These are phyloP conservation scores for Dryas alaskensis DNA, from an alignment of 306 rosid species.

Conservation along the genomic window DNA sequence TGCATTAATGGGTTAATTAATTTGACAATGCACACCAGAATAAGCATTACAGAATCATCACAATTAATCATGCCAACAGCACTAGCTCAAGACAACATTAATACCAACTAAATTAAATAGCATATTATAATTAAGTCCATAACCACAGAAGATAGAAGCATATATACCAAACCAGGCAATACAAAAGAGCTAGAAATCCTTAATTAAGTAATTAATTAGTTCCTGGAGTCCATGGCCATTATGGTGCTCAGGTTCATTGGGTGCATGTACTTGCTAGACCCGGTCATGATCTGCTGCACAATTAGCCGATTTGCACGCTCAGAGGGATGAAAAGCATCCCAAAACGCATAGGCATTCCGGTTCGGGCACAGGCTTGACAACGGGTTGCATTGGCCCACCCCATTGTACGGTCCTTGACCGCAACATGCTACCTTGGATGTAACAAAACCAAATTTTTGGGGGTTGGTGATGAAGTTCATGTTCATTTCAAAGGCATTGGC, in stretches of 20 bases:
- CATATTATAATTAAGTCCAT: too few species aligned
- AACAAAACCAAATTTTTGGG: conserved; percentile 36
- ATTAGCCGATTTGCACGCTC: conserved; percentile 45
- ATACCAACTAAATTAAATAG: too few species aligned
- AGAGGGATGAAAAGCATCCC: conserved; percentile 63
- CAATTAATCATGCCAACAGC: too few species aligned
- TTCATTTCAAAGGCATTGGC: conserved; percentile 35
- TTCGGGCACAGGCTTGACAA: conserved; percentile 47
- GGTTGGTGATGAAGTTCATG: not conserved
- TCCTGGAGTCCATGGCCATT: conserved; percentile 41
- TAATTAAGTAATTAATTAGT: not conserved
- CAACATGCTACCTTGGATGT: conserved; percentile 65
- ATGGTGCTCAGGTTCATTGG: conserved; percentile 64
- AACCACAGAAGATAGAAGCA: too few species aligned
- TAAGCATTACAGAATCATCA: too few species aligned
- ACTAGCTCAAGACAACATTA: too few species aligned
- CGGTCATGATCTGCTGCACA: conserved; percentile 36
- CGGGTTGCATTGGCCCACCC: conserved; percentile 40
- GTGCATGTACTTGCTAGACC: conserved; percentile 36
- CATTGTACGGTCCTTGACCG: conserved; percentile 72
- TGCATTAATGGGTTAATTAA: too few species aligned
- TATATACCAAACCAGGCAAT: not conserved
- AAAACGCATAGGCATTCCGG: conserved; percentile 39
- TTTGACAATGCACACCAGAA: too few species aligned
- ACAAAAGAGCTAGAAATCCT: not conserved